Conservation (phyloP, 140 eudicot genomes). For the Cichorium intybus region DNA sequence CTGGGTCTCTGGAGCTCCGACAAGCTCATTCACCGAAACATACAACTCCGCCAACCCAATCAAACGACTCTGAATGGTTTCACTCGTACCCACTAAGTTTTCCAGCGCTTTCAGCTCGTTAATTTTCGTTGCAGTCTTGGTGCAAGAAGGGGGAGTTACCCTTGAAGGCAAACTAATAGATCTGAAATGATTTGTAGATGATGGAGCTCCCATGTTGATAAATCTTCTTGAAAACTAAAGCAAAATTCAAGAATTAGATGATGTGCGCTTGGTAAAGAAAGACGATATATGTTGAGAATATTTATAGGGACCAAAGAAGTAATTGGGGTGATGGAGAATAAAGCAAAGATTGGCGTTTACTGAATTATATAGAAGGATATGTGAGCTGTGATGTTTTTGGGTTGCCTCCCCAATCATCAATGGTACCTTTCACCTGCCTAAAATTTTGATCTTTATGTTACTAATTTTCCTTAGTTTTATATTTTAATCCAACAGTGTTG, state of each 20-base stretch:
- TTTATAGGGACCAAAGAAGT: conserved; percentile 25
- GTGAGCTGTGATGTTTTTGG: conserved; percentile 29
- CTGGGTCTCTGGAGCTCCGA: conserved; percentile 33
- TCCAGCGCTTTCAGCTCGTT: conserved; percentile 36
- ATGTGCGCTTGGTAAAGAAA: conserved; percentile 18
- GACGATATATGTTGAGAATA: conserved; percentile 2
- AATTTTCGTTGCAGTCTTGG: conserved; percentile 30
- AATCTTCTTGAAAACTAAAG: not conserved
- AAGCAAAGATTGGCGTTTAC: conserved; percentile 14
- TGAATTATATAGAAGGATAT: conserved; percentile 4
- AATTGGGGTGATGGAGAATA: not conserved
- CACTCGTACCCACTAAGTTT: conserved; percentile 12
- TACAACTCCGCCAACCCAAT: conserved; percentile 54
- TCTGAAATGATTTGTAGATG: conserved; percentile 32
- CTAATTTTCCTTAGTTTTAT: no score
- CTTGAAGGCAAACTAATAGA: conserved; percentile 63
- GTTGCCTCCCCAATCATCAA: conserved; percentile 17
- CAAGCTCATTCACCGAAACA: conserved; percentile 39
- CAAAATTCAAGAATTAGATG: conserved; percentile 4
- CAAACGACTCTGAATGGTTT: conserved; percentile 38
- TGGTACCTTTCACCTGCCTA: no score
- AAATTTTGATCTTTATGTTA: no score
- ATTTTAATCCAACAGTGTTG: no score
- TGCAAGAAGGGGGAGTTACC: conserved; percentile 24
- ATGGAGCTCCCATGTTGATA: conserved; percentile 31